Base-by-base conservation (phyloP, 1,284 basidiomycete genomes). In the Volvariella surrecta region DNA sequence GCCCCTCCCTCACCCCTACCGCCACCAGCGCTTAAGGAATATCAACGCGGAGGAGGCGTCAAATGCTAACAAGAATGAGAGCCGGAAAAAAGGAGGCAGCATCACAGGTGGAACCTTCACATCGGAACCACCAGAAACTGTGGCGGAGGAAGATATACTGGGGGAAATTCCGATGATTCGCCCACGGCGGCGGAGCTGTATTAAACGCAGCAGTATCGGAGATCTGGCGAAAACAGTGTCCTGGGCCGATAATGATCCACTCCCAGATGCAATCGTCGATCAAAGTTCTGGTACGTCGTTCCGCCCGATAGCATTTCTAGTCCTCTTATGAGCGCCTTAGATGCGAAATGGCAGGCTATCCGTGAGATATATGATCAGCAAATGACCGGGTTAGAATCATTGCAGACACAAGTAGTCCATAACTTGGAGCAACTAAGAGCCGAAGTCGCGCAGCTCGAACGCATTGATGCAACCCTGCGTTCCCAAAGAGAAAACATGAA, bases 191-290 rank as follows among this genome's bases (percentile, higher is more conserved):
- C 64, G 78, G 44, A 83, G 82, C 52, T 80, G 76, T 50, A 68
- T 83, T 48, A 82, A 75, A 60, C 71, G 76, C 41, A 55, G 70
- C 42, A 81, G 76, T 49, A 62, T 71, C 40, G 69, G 66, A 30
- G 75, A 79, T 48, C 63, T 76, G 24, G 60, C 63, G n/a, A 84
- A 84, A 62, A 73, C 74, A 6, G 82, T 84, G 6, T 79, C 81
- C 28, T 84, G 82, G 82, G 82, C 82, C 22, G 81, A 82, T 62
- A 72, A 78, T 45, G 67, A 65, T 15, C 77, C 78, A 45, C 69
- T 75, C 62, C 64, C 71, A 51, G 80, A 77, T 53, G 65, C 73
- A 16, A 64, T 70, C 47, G 69, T 70, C 49, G 71, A 72, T 1
- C 75, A 80, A 44, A 63, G 67, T 37, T 71, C 76, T 44, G 76